phyloP scores from a whole-genome alignment of 2,329 filamentous ascomycete species.

The Aspergillus carbonarius region DNA sequence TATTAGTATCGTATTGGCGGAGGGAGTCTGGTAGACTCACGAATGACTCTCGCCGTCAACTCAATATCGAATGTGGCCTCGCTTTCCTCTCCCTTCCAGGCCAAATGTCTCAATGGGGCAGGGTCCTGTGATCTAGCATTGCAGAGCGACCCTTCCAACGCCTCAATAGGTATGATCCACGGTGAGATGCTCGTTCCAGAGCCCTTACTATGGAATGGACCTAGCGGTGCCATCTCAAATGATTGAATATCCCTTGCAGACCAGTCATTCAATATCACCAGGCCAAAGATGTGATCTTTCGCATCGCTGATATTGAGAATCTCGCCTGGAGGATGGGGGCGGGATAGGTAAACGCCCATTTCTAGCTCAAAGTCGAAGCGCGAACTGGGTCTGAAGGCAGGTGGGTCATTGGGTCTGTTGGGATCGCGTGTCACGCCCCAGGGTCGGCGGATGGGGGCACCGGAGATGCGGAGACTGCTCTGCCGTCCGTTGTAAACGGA shows the following conservation, averaged over 20 bases:
- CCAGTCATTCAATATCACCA: conserved; percentile 65
- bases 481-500: conserved; percentile 19
- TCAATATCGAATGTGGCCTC: conserved; percentile 14
- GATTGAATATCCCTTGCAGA: conserved; percentile 59
- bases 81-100: not conserved
- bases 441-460: conserved; percentile 11
- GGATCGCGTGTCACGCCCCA: conserved; percentile 8
- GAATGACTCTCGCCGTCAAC: conserved; percentile 7
- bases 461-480: conserved; percentile 13
- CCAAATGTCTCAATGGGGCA: conserved; percentile 9
- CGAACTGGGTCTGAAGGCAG: conserved; percentile 37
- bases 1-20: not conserved
- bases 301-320: conserved; percentile 43
- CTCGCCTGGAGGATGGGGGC: conserved; percentile 40
- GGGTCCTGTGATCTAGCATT: conserved; percentile 3
- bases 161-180: conserved; percentile 61
- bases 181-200: conserved; percentile 60
- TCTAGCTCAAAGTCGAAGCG: conserved; percentile 53
- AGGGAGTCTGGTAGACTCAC: conserved; percentile 1
- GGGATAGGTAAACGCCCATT: conserved; percentile 47
- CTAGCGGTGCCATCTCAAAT: conserved; percentile 59
- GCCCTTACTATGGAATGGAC: conserved; percentile 60
- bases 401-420: not conserved
- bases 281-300: conserved; percentile 59
- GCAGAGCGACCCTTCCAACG: conserved; percentile 35